Percentiles rank a stretch among this genome's conserved stretches.
These are phyloP conservation scores for Exophiala calicioides DNA, from an alignment of 2,329 filamentous ascomycete genomes.

Conservation along the genomic window DNA sequence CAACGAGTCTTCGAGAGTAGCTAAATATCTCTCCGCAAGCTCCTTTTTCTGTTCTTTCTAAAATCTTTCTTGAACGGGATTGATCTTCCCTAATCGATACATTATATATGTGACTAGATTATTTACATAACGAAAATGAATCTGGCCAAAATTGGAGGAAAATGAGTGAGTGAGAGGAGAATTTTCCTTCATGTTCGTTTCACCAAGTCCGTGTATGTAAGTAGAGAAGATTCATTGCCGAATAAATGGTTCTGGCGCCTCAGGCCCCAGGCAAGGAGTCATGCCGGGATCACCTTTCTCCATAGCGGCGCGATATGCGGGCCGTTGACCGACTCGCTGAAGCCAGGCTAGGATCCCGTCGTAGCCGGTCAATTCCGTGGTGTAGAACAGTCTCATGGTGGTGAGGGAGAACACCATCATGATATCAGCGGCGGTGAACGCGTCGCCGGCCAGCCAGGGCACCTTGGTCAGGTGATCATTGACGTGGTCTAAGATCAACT, in stretches of 20 bases:
- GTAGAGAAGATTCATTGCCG: too few relatives aligned
- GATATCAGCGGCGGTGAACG: slow-evolving; percentile 66
- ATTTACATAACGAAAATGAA: too few relatives aligned
- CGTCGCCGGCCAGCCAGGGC: slow-evolving; percentile 61
- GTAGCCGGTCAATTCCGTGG: slow-evolving; percentile 44
- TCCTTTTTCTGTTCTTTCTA: too few relatives aligned
- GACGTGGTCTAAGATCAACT: slow-evolving; percentile 43
- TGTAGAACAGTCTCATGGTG: slow-evolving; percentile 58
- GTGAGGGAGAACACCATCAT: slow-evolving; percentile 64
- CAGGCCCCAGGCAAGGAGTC: slow-evolving; percentile 3
- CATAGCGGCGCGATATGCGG: slow-evolving; percentile 52
- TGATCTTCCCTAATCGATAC: too few relatives aligned
- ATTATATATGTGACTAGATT: too few relatives aligned
- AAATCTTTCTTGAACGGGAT: too few relatives aligned
- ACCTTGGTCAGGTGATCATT: slow-evolving; percentile 52
- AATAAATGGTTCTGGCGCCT: slow-evolving; percentile 8
- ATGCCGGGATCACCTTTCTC: slow-evolving; percentile 52
- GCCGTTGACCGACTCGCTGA: slow-evolving; percentile 45
- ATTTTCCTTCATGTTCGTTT: too few relatives aligned
- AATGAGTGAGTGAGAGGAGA: too few relatives aligned
- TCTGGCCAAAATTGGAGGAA: too few relatives aligned
- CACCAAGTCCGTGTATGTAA: too few relatives aligned
- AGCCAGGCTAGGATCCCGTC: slow-evolving; percentile 50
- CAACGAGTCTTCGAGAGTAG: too few relatives aligned
- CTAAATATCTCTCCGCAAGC: too few relatives aligned